These are phyloP conservation scores for Bipolaris bicolor DNA, from an alignment of 2,329 filamentous ascomycete species.

Conservation along the genomic window DNA sequence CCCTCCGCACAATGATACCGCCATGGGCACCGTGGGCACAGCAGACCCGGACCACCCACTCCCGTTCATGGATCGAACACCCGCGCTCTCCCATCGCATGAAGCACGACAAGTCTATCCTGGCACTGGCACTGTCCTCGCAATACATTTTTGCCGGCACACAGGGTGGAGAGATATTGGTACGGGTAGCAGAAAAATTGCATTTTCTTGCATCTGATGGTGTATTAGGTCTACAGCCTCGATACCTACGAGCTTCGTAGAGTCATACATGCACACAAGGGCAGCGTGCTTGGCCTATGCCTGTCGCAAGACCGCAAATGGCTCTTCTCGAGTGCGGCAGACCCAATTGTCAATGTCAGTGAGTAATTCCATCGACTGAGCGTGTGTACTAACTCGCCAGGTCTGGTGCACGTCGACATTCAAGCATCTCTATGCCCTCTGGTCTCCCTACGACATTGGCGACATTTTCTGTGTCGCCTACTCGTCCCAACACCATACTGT, in stretches of 20 bases:
- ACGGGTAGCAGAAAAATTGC: constrained; percentile 28
- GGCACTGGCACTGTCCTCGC: constrained; percentile 78
- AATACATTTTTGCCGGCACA: constrained; percentile 87
- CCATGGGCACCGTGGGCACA: constrained; percentile 23
- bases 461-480: constrained; percentile 94
- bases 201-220: constrained; percentile 19
- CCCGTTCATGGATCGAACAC: constrained; percentile 41
- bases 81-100: constrained; percentile 75
- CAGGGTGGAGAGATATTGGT: constrained; percentile 90
- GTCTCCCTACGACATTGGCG: constrained; percentile 90
- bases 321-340: constrained; percentile 94
- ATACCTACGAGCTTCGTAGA: constrained; percentile 80
- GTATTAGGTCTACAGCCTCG: constrained; percentile 76
- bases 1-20: constrained; percentile 32
- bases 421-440: constrained; percentile 85
- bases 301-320: constrained; percentile 75
- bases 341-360: constrained; percentile 79
- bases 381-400: constrained; percentile 46
- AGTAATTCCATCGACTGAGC: background rate
- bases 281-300: constrained; percentile 82
- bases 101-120: constrained; percentile 81
- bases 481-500: constrained; percentile 79
- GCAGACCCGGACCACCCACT: constrained; percentile 19
- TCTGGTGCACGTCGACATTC: constrained; percentile 83
- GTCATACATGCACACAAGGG: constrained; percentile 89